Base-by-base conservation (phyloP, 495 filamentous ascomycete genomes). In the Sphaerosporella brunnea region DNA sequence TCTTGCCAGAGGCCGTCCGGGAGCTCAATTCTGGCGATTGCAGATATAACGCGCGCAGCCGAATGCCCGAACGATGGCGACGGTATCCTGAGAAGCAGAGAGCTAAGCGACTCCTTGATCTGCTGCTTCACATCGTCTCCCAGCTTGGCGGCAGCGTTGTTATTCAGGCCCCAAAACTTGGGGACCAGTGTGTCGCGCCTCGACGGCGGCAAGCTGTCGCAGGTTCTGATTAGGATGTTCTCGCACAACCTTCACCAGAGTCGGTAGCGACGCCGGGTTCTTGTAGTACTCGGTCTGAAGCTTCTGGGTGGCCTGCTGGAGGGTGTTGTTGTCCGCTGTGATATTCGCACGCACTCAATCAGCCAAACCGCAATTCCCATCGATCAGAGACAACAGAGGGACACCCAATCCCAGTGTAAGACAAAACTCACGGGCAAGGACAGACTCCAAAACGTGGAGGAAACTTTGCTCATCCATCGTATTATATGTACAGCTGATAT, bases 241-340 rank as follows among this genome's bases (percentile, higher is more conserved):
- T 23, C 79, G 78, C 47, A 92, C 71, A 53, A 94, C 73, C 60
- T 93, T 84, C 41, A 96, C 71, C 25, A 97, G 79, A 55, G 81
- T 71, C 21, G 82, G 69, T 5, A 97, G 75, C 2, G 84, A 80
- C 50, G 83, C 73, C 3, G 88, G 84, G 47, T 87, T 74, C 49
- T 76, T 75, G 65, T 90, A 96, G 70, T 81, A 95, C 57, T 82
- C 82, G 60, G 88, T 84, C 64, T 87, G 86, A 40, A 97, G 73
- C 51, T 80, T 74, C 9, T 78, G 74, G n/a, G 90, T 97, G 26
- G 85, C 85, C 45, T 79, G 74, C 70, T 94, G 94, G 59, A 97
- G 77, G 52, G 69, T 74, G 25, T 78, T 70, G 37, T 83, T 87
- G 60, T 87, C 77, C 53, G 82, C 80, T 85, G n/a, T n/a, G n/a